These are phyloP conservation scores for Hysterium pulicare DNA, from an alignment of 2,329 filamentous ascomycete genomes.

Conservation along the genomic window DNA sequence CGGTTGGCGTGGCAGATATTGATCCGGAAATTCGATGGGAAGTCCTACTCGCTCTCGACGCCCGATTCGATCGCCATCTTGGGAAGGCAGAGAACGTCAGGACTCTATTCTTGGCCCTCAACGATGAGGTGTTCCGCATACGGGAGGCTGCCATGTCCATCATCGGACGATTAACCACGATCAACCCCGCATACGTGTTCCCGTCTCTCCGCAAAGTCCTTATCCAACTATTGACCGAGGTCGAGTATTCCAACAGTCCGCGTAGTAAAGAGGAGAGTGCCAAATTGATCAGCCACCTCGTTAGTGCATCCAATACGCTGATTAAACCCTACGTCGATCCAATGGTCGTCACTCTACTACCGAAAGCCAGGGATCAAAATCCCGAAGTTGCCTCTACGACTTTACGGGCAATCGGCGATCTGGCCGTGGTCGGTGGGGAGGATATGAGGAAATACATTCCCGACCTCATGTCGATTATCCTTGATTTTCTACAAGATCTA, in stretches of 20 bases:
- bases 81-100: conserved; percentile 96
- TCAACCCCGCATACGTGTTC: conserved; percentile 97
- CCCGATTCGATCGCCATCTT: conserved; percentile 93
- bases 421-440: conserved; percentile 89
- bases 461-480: conserved; percentile 88
- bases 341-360: conserved; percentile 90
- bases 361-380: conserved; percentile 82
- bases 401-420: conserved; percentile 89
- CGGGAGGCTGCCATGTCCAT: conserved; percentile 94
- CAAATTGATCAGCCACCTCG: conserved; percentile 84
- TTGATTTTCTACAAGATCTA: conserved; percentile 90
- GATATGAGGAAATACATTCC: conserved; percentile 92
- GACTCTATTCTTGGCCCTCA: conserved; percentile 89
- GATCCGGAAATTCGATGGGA: conserved; percentile 85
- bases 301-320: conserved; percentile 85
- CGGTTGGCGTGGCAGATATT: conserved; percentile 86
- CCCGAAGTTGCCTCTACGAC: conserved; percentile 90
- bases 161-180: conserved; percentile 84
- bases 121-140: conserved; percentile 90
- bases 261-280: conserved; percentile 96
- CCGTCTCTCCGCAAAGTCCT: conserved; percentile 91
- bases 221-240: conserved; percentile 91
- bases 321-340: conserved; percentile 97
- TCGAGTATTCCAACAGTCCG: conserved; percentile 92
- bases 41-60: conserved; percentile 83